Conservation (phyloP, 1,284 basidiomycete genomes). For the Fomes fomentarius region DNA sequence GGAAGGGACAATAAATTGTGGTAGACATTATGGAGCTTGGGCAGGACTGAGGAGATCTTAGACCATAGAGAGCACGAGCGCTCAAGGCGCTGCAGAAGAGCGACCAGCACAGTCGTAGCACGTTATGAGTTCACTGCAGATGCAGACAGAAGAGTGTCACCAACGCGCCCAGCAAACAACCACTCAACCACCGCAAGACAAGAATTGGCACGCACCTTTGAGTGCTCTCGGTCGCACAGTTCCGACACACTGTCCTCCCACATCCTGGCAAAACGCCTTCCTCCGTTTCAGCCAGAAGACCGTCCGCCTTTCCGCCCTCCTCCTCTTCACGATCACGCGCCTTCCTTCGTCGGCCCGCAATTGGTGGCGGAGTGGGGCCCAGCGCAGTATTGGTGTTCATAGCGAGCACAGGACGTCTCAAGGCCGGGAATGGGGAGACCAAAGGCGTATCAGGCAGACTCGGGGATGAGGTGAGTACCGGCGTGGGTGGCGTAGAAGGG, state of each 20-base stretch:
- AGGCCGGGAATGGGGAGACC: slow-evolving; percentile 12
- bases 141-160: not conserved
- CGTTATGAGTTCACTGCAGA: slow-evolving; percentile 24
- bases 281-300: slow-evolving; percentile 8
- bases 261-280: slow-evolving; percentile 30
- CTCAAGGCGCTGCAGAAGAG: not conserved
- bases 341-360: slow-evolving; percentile 21
- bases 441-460: slow-evolving; percentile 23
- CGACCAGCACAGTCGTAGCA: slow-evolving; percentile 26
- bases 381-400: slow-evolving; percentile 15
- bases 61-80: not conserved
- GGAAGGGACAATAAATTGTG: no score
- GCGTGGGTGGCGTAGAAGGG: slow-evolving; percentile 31
- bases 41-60: no score
- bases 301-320: slow-evolving; percentile 4
- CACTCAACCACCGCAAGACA: not conserved
- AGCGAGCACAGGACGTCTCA: slow-evolving; percentile 18
- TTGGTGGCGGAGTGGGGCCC: not conserved
- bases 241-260: slow-evolving; percentile 35
- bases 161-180: not conserved
- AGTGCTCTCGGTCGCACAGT: slow-evolving; percentile 35
- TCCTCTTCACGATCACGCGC: slow-evolving; percentile 18
- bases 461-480: slow-evolving; percentile 27
- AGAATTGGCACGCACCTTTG: slow-evolving; percentile 29
- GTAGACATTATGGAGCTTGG: no score